phyloP scores from a whole-genome alignment of 352 stramenopile species.

The Thalassiosira allenii region DNA sequence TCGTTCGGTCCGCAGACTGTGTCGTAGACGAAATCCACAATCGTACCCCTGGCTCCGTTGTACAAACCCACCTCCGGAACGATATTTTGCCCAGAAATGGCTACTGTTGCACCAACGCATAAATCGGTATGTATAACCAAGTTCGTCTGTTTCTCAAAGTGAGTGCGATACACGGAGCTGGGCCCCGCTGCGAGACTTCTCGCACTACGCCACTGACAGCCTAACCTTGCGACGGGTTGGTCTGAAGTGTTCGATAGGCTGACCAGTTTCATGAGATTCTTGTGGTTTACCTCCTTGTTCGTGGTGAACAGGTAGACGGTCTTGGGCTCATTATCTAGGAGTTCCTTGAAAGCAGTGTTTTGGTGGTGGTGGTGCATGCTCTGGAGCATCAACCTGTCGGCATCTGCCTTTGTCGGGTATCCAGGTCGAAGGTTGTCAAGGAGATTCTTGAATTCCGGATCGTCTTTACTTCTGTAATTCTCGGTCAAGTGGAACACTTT shows the following conservation, averaged over 20 bases:
- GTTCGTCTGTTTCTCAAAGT: neutral
- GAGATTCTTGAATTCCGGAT: neutral
- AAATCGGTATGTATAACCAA: neutral
- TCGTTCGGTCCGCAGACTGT: neutral
- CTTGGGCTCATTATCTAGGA: conserved; percentile 11
- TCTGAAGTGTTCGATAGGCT: conserved; percentile 24
- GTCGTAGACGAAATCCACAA: conserved; percentile 18
- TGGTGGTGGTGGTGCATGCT: neutral
- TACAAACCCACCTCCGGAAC: neutral
- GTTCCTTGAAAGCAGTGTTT: neutral
- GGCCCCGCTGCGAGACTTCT: neutral
- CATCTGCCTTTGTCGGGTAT: neutral
- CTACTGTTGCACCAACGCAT: neutral
- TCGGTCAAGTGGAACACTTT: conserved; percentile 5
- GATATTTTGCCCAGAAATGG: neutral
- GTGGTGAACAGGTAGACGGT: conserved; percentile 23
- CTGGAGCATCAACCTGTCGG: neutral
- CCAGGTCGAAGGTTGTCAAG: neutral
- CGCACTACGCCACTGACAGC: conserved; percentile 17
- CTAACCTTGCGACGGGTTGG: conserved; percentile 10
- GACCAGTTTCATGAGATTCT: conserved; percentile 22
- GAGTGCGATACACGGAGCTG: neutral
- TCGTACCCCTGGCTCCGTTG: conserved; percentile 1
- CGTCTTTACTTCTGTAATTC: conserved; percentile 7
- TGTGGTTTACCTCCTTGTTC: conserved; percentile 12